A percentile compares a stretch with the other conserved stretches of the same genome.
phyloP scores from a whole-genome alignment of 75 land plant genomes.

The Cryptomeria japonica region DNA sequence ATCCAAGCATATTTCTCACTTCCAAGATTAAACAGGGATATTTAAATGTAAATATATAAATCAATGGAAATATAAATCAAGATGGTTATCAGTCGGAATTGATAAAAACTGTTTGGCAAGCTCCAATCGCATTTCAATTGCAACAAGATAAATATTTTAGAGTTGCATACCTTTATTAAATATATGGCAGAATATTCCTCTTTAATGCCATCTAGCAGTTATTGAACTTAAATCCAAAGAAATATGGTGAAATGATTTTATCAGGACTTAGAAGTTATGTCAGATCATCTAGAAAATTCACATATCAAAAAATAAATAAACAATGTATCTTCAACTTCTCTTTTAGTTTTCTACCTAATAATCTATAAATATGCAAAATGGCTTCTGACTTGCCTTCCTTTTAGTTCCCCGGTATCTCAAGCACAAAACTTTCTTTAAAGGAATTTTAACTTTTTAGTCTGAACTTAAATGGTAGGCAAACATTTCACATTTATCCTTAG shows the following conservation, averaged over 20 bases:
- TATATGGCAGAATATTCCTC: not conserved
- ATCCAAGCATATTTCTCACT: not conserved
- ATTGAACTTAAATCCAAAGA: not conserved
- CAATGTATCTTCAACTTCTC: not conserved
- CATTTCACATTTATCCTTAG: not conserved
- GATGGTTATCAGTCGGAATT: not conserved
- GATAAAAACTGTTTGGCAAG: not conserved
- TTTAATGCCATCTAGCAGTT: not conserved
- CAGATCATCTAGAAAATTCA: not conserved
- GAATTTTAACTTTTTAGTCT: no score
- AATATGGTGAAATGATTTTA: not conserved
- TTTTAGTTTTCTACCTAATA: not conserved
- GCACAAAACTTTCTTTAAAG: not conserved
- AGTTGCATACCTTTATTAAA: not conserved
- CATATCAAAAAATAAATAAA: not conserved
- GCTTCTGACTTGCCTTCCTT: not conserved
- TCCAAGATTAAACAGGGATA: not conserved
- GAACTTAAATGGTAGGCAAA: not conserved
- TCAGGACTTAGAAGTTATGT: not conserved
- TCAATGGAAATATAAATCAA: not conserved
- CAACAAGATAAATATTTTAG: not conserved
- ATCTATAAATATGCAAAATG: not conserved
- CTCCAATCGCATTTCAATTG: not conserved
- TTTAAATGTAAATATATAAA: not conserved
- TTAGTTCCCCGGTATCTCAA: not conserved